Percentiles rank a stretch among this genome's conserved stretches.
Evolutionary conservation across 2,329 filamentous ascomycete genomes (phyloP).

Genomic region (Cytospora piceae): DNA sequence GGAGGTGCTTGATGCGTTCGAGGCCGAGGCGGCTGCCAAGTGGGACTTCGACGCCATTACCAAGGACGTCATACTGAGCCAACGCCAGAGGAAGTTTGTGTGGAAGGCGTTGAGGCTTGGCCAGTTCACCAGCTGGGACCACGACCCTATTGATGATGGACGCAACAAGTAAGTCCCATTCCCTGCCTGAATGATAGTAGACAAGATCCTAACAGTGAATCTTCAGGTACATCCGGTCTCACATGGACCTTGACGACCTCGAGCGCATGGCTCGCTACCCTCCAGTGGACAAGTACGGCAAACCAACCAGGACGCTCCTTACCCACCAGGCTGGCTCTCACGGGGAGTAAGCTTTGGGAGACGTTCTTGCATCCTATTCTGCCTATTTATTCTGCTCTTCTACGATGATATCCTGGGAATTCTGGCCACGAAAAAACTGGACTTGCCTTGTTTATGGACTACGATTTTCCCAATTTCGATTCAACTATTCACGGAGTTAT

Average conservation of each 20-base stretch:
- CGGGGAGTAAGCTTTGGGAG: conserved; percentile 40
- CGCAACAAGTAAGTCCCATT: conserved; percentile 60
- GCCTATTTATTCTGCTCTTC: background rate
- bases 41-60: conserved; percentile 86
- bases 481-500: background rate
- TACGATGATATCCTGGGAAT: conserved; percentile 20
- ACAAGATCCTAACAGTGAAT: background rate
- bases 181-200: background rate
- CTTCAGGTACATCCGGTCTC: conserved; percentile 79
- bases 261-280: conserved; percentile 78
- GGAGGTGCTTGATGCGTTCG: conserved; percentile 66
- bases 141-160: conserved; percentile 73
- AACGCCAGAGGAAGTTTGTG: conserved; percentile 77
- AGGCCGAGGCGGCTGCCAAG: conserved; percentile 70
- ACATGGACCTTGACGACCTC: conserved; percentile 78
- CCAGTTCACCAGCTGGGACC: conserved; percentile 82
- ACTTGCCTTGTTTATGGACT: background rate
- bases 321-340: conserved; percentile 50
- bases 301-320: conserved; percentile 49
- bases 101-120: conserved; percentile 81
- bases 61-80: conserved; percentile 71
- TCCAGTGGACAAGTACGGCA: conserved; percentile 59
- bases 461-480: background rate
- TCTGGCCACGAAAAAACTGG: background rate
- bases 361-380: background rate